phyloP scores from a whole-genome alignment of 352 stramenopile genomes.

The Phytophthora crassamura region DNA sequence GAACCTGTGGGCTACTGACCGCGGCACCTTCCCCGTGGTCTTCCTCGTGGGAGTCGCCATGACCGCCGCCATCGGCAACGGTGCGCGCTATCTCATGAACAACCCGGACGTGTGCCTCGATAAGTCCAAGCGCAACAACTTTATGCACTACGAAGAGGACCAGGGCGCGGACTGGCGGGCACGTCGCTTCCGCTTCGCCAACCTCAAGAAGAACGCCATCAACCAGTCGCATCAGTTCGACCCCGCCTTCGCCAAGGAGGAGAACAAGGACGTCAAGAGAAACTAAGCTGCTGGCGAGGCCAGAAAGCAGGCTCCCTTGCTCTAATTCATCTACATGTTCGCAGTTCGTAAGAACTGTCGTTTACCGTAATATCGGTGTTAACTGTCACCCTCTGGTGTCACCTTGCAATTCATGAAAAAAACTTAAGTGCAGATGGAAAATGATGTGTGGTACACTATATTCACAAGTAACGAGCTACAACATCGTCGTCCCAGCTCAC shows the following conservation, averaged over 20 bases:
- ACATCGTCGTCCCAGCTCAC: too few species aligned
- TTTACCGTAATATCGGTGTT: too few species aligned
- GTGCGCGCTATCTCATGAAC: slow-evolving; percentile 29
- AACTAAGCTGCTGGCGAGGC: background rate
- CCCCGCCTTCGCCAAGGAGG: slow-evolving; percentile 49
- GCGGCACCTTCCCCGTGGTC: slow-evolving; percentile 46
- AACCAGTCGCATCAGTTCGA: slow-evolving; percentile 71
- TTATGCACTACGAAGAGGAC: slow-evolving; percentile 45
- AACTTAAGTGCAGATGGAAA: too few species aligned
- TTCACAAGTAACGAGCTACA: too few species aligned
- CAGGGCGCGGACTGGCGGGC: slow-evolving; percentile 44
- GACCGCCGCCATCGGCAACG: slow-evolving; percentile 24
- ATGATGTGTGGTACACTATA: too few species aligned
- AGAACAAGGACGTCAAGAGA: slow-evolving; percentile 46
- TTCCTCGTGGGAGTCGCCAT: slow-evolving; percentile 23
- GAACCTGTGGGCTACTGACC: slow-evolving; percentile 57
- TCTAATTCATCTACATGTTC: too few species aligned
- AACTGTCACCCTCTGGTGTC: too few species aligned
- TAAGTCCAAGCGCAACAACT: slow-evolving; percentile 53
- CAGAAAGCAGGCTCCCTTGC: background rate
- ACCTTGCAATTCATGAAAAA: too few species aligned
- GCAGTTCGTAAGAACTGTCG: too few species aligned
- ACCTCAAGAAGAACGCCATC: slow-evolving; percentile 60
- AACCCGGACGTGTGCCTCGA: slow-evolving; percentile 54
- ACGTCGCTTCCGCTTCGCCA: slow-evolving; percentile 55